A percentile compares a stretch with the other conserved stretches of the same genome.
phyloP scores from a whole-genome alignment of 2,329 filamentous ascomycete genomes.

The Cryphonectria carpinicola region DNA sequence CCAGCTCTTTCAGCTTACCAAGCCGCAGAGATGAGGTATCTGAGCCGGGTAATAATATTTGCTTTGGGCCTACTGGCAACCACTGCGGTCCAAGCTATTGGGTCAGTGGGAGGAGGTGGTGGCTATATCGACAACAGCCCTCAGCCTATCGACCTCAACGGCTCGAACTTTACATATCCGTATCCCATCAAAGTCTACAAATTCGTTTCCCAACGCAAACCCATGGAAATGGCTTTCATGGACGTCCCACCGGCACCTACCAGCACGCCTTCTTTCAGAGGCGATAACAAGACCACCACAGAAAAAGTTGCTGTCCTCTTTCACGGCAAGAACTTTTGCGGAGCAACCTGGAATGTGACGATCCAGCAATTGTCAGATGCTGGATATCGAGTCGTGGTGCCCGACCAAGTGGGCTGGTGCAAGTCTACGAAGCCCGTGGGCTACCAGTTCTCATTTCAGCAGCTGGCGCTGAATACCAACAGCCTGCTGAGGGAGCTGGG shows the following conservation, averaged over 20 bases:
- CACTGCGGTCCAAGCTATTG: slow-evolving; percentile 1
- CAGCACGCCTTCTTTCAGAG: slow-evolving; percentile 2
- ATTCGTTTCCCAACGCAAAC: slow-evolving; percentile 51
- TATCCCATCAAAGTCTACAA: slow-evolving; percentile 53
- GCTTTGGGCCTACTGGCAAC: neutral
- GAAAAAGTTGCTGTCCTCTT: slow-evolving; percentile 51
- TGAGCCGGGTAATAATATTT: neutral
- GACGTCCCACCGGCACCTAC: slow-evolving; percentile 48
- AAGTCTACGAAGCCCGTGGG: slow-evolving; percentile 55
- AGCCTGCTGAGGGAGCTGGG: slow-evolving; percentile 29
- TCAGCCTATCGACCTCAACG: slow-evolving; percentile 48
- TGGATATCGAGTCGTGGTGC: slow-evolving; percentile 57
- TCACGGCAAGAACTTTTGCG: slow-evolving; percentile 62
- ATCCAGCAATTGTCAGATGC: slow-evolving; percentile 44
- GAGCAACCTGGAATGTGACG: slow-evolving; percentile 55
- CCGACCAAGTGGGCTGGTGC: slow-evolving; percentile 62
- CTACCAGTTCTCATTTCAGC: slow-evolving; percentile 58
- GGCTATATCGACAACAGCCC: slow-evolving; percentile 40
- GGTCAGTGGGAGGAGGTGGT: slow-evolving; percentile 14
- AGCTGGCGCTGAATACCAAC: slow-evolving; percentile 55
- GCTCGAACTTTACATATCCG: slow-evolving; percentile 57
- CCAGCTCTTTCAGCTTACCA: neutral
- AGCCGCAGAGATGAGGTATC: neutral
- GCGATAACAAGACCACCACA: neutral
- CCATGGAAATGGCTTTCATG: slow-evolving; percentile 61